phyloP scores from a whole-genome alignment of 257 asterid genomes.

The Scutellaria barbata region DNA sequence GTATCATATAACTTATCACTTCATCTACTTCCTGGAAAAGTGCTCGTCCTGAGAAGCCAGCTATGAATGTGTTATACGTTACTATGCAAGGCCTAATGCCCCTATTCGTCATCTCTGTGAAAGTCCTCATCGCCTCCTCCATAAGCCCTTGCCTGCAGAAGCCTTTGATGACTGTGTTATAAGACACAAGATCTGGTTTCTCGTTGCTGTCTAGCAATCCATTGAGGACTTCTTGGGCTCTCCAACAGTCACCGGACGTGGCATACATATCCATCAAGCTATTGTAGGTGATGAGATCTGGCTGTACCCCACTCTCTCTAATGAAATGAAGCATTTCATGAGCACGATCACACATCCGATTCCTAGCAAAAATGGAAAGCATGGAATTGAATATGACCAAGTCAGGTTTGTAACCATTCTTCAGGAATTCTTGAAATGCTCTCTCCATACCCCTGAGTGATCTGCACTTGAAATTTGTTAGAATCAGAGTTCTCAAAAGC shows the following conservation, averaged over 20 bases:
- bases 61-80: slow-evolving; percentile 81
- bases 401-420: slow-evolving; percentile 82
- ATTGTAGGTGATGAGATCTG: slow-evolving; percentile 83
- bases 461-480: slow-evolving; percentile 81
- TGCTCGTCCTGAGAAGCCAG: slow-evolving; percentile 78
- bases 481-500: slow-evolving; percentile 80
- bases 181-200: slow-evolving; percentile 87
- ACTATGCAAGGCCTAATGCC: slow-evolving; percentile 88
- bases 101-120: slow-evolving; percentile 70
- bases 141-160: slow-evolving; percentile 94
- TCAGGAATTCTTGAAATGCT: slow-evolving; percentile 79
- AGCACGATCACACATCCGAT: slow-evolving; percentile 79
- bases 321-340: slow-evolving; percentile 69
- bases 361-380: slow-evolving; percentile 79
- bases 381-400: slow-evolving; percentile 78
- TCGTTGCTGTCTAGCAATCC: slow-evolving; percentile 61
- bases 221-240: slow-evolving; percentile 83
- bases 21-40: slow-evolving; percentile 74
- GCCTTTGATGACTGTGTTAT: slow-evolving; percentile 89
- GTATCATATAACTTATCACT: slow-evolving; percentile 75
- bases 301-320: slow-evolving; percentile 68
- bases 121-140: slow-evolving; percentile 78
- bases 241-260: slow-evolving; percentile 93
- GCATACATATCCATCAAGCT: slow-evolving; percentile 97
- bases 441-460: slow-evolving; percentile 86